These are phyloP conservation scores for Trichoderma gamsii DNA, from an alignment of 495 filamentous ascomycete genomes.

Conservation along the genomic window DNA sequence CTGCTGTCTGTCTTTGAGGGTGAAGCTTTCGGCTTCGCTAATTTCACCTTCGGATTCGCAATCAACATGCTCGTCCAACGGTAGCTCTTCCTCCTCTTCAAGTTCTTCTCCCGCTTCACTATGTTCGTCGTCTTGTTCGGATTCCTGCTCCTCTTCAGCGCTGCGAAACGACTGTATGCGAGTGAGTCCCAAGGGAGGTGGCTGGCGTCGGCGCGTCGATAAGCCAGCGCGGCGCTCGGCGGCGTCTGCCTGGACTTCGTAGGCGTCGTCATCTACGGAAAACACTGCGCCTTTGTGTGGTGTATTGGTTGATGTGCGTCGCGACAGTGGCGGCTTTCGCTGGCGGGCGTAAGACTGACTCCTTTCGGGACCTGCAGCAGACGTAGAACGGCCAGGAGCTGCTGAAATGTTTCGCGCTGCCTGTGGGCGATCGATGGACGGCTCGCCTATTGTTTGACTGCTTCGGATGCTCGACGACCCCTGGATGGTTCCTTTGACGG, in stretches of 20 bases:
- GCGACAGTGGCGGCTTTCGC: constrained; percentile 65
- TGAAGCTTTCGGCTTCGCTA: constrained; percentile 79
- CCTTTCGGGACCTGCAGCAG: constrained; percentile 36
- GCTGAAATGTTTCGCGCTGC: constrained; percentile 24
- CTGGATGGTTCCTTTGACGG: constrained; percentile 1
- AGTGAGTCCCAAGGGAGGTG: constrained; percentile 52
- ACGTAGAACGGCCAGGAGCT: constrained; percentile 9
- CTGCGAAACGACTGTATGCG: constrained; percentile 50
- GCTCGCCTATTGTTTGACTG: constrained; percentile 23
- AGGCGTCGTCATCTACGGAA: constrained; percentile 84
- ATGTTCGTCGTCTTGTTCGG: constrained; percentile 27
- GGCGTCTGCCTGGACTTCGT: constrained; percentile 67
- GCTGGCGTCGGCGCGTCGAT: constrained; percentile 63
- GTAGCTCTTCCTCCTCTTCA: constrained; percentile 30
- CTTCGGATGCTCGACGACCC: constrained; percentile 3
- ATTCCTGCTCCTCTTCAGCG: constrained; percentile 24
- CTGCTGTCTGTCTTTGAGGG: constrained; percentile 86
- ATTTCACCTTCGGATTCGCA: constrained; percentile 54
- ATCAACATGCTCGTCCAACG: constrained; percentile 34
- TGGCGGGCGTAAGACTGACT: constrained; percentile 42
- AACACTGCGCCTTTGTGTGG: constrained; percentile 83
- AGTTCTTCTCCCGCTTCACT: constrained; percentile 26
- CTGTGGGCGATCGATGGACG: constrained; percentile 26
- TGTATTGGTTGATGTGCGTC: constrained; percentile 61
- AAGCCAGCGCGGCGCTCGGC: constrained; percentile 47